These are phyloP conservation scores for Fraxinus platypoda DNA, from an alignment of 305 asterid species.

Conservation along the genomic window DNA sequence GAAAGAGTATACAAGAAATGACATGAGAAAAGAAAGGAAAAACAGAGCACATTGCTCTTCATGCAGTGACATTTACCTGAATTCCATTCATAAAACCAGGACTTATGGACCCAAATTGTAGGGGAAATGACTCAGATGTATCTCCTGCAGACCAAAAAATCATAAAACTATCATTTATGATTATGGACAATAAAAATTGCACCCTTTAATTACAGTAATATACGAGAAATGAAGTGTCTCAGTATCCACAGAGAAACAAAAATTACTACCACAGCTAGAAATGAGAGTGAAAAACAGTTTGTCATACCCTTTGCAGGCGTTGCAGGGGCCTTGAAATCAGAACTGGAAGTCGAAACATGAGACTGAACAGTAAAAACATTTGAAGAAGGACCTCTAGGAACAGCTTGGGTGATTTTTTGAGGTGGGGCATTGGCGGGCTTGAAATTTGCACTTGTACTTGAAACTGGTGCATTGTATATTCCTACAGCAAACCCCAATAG, in stretches of 20 bases:
- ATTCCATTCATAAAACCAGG: conserved; percentile 74
- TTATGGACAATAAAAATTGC: background rate
- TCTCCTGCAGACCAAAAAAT: conserved; percentile 51
- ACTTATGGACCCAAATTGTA: conserved; percentile 91
- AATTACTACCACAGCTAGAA: conserved; percentile 8
- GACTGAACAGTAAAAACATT: conserved; percentile 46
- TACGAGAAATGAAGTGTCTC: background rate
- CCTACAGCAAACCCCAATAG: conserved; percentile 33
- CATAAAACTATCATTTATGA: conserved; percentile 14
- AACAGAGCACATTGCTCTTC: background rate
- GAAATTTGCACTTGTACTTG: conserved; percentile 31
- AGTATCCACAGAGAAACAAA: background rate
- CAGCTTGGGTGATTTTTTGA: conserved; percentile 47
- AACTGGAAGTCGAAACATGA: conserved; percentile 31
- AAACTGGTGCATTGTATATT: conserved; percentile 39
- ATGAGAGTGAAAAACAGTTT: conserved; percentile 15
- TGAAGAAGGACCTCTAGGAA: conserved; percentile 52
- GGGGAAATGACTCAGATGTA: conserved; percentile 59
- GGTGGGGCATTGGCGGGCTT: conserved; percentile 38
- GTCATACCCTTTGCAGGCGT: conserved; percentile 66
- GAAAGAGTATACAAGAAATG: conserved; percentile 11
- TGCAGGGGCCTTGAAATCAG: conserved; percentile 46
- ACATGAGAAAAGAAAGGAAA: background rate
- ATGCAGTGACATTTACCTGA: conserved; percentile 48
- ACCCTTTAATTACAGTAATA: background rate